Evolutionary conservation across 768 basidiomycete species (phyloP), one percentile per base, ranked within the genome.

Genomic region (Megacollybia marginata): DNA sequence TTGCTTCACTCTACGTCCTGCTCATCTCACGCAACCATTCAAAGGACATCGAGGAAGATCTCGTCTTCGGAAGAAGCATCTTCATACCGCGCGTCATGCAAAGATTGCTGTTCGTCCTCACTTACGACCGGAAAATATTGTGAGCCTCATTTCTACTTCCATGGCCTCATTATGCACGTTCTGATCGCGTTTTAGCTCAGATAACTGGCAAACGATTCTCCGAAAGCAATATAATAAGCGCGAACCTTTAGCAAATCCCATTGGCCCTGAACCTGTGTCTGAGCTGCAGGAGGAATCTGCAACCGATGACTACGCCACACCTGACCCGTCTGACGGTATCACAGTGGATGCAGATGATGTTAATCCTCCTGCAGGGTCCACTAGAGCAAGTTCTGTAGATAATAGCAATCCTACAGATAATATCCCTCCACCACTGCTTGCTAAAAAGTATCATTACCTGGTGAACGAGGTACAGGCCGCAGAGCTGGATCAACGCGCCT

Each of bases 111-210:
- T 79, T 79, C 58, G 78, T 80, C 16, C 74, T 91, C 52, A 83
- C 88, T 12, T 85, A 86, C 59, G 90, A 92, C 70, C 73, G 87
- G 52, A 89, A 88, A 69, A 77, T 87, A 57, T 73, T 75, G 88
- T 89, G 65, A 61, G 86, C 67, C 50, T 51, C 55, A 54, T 46
- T 47, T 13, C 45, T 34, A 16, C 20, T 44, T 47, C n/a, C 40
- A 44, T 19, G 44, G 43, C 49, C 45, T 46, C 55, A 53, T 57
- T 55, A 53, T 28, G 58, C 55, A 53, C 52, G 49, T 54, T 53
- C 46, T 57, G 45, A 56, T 52, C 48, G 55, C 53, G 16, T 54
- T 50, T 50, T 56, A 91, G 88, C 33, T 58, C 76, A 45, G 80
- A 85, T 58, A 88, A 79, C 62, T 91, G 89, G 88, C 88, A 91